phyloP scores from a whole-genome alignment of 1,139 yeast species.

The Yamadazyma dendronema region DNA sequence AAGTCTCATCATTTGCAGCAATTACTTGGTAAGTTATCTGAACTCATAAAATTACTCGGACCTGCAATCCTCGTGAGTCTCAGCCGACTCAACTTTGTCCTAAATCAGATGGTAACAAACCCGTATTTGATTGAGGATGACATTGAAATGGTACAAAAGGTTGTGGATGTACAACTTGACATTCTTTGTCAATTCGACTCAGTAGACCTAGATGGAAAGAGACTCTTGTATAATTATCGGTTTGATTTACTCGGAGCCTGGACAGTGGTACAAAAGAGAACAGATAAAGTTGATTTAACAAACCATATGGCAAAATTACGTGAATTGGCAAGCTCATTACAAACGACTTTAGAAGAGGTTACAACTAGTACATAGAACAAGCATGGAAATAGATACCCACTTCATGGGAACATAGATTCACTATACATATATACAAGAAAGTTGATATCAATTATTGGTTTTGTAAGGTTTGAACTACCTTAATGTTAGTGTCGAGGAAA shows the following conservation, averaged over 20 bases:
- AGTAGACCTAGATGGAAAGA: slow-evolving; percentile 18
- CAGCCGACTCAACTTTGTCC: slow-evolving; percentile 26
- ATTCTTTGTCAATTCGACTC: slow-evolving; percentile 13
- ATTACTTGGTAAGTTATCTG: slow-evolving; percentile 7
- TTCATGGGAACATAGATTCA: slow-evolving; percentile 5
- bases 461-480: slow-evolving; percentile 63
- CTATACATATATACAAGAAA: slow-evolving; percentile 1
- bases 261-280: slow-evolving; percentile 17
- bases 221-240: slow-evolving; percentile 25
- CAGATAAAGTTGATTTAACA: slow-evolving; percentile 1
- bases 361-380: not conserved
- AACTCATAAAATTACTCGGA: slow-evolving; percentile 7
- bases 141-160: slow-evolving; percentile 12
- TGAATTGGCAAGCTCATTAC: not conserved
- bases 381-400: slow-evolving; percentile 5
- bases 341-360: not conserved
- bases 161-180: slow-evolving; percentile 19
- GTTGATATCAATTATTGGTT: slow-evolving; percentile 17
- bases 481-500: slow-evolving; percentile 83
- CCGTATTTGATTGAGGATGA: slow-evolving; percentile 24
- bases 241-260: slow-evolving; percentile 37
- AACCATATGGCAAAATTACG: slow-evolving; percentile 1
- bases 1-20: slow-evolving; percentile 8
- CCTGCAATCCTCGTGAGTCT: slow-evolving; percentile 20
- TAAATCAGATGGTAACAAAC: slow-evolving; percentile 31